phyloP scores from a whole-genome alignment of 1,139 yeast species.

The Taphrina betulina region DNA sequence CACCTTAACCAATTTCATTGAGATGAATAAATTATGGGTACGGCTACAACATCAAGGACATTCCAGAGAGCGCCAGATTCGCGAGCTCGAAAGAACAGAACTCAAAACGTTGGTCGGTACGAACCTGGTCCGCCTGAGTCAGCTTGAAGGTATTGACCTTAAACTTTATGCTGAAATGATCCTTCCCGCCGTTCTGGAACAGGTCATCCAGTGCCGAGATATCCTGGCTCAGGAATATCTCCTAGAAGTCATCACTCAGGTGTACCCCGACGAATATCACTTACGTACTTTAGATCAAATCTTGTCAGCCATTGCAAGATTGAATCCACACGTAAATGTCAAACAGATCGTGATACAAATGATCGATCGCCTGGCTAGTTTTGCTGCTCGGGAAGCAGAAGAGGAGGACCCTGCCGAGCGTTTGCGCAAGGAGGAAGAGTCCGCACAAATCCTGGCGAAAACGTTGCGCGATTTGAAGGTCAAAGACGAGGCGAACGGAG shows the following conservation, averaged over 20 bases:
- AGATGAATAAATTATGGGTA: constrained; percentile 98
- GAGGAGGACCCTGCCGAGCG: constrained; percentile 37
- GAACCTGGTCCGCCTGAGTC: constrained; percentile 83
- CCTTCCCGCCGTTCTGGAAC: constrained; percentile 80
- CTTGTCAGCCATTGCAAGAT: constrained; percentile 62
- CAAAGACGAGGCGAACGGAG: constrained; percentile 33
- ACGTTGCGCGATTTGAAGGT: constrained; percentile 35
- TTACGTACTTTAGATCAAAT: constrained; percentile 67
- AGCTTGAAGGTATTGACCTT: constrained; percentile 72
- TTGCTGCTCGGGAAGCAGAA: constrained; percentile 46
- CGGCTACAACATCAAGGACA: constrained; percentile 95
- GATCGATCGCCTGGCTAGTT: constrained; percentile 70
- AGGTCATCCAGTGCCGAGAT: constrained; percentile 88
- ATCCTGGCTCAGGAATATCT: constrained; percentile 88
- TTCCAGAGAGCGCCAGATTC: constrained; percentile 70
- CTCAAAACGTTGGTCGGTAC: constrained; percentile 90
- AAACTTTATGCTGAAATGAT: constrained; percentile 61
- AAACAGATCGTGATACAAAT: constrained; percentile 66
- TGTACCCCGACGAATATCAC: constrained; percentile 92
- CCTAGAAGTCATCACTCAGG: constrained; percentile 85
- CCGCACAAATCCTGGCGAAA: constrained; percentile 36
- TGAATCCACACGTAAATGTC: constrained; percentile 69
- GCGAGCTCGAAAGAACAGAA: constrained; percentile 80
- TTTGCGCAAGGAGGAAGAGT: constrained; percentile 37
- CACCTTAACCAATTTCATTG: constrained; percentile 81